Base-by-base conservation (phyloP, 257 asterid species). In the Henckelia pumila region DNA sequence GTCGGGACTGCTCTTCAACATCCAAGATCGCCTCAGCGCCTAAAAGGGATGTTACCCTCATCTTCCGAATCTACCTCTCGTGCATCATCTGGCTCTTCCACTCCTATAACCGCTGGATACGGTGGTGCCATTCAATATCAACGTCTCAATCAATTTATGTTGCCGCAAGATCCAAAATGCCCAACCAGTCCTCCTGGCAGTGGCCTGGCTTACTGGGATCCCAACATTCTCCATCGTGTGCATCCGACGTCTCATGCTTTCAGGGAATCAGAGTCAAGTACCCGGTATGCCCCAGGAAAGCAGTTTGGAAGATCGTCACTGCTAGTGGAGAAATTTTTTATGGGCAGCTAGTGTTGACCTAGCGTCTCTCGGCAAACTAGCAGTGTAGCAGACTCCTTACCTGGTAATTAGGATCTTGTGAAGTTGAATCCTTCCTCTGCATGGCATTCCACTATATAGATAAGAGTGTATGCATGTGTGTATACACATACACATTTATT, bases 1-100 rank as follows among this genome's bases (percentile, higher is more conserved):
- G 69, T 84, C 6, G 95, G 96, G 29, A 88, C 95, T 73, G 95
- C 98, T 58, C 94, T 89, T 56, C 79, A 86, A 52, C 77, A 84
- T 74, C 82, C 94, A 55, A 87, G 95, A 69, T 91, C 95, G n/a
- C 95, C 97, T 64, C 97, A 89, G 56, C 90, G 85, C 76, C 79
- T 80, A 6, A 90, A 80, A n/a, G 96, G 95, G 63, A 84, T 87
- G 79, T 75, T 90, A 94, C 88, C 97, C 57, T 96, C 99, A 2
- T 86, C 96, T 4, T 92, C 99, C 25, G 91, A 91, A 75, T 89
- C 96, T 22, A 94, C 97, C 70, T 96, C 99, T 40, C 90, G 83
- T 37, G 75, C 95, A 26, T 86, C 85, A 23, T 94, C 99, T 0
- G 99, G 99, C 78, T 91, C 99, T 7, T 88, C 97, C 67, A 94